Conservation (phyloP, 768 basidiomycete genomes). For the Glaciozyma martinii region DNA sequence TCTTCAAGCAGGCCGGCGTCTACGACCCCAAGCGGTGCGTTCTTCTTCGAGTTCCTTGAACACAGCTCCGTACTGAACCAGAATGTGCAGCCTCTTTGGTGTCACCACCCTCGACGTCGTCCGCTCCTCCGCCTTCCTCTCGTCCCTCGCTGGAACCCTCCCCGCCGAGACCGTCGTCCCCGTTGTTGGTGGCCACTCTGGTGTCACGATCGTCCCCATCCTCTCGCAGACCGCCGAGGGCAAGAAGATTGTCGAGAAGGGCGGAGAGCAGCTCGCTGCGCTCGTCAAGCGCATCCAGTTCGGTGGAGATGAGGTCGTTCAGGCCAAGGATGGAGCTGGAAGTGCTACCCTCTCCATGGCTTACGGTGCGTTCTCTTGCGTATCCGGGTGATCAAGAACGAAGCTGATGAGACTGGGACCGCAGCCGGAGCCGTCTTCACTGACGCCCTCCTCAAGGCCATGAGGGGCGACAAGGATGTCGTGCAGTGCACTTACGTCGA, state of each 20-base stretch:
- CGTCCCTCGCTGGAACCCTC: constrained; percentile 55
- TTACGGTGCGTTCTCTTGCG: constrained; percentile 40
- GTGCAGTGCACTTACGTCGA: constrained; percentile 48
- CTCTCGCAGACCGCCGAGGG: constrained; percentile 68
- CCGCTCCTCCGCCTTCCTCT: constrained; percentile 91
- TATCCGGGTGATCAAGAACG: neutral
- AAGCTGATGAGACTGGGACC: neutral
- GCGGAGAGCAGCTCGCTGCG: constrained; percentile 57
- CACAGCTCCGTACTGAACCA: constrained; percentile 25
- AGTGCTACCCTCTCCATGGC: constrained; percentile 82
- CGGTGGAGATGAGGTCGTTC: constrained; percentile 95
- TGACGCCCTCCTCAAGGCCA: constrained; percentile 52
- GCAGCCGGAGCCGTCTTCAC: constrained; percentile 64
- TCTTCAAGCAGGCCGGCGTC: constrained; percentile 83
- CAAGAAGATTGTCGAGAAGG: constrained; percentile 44
- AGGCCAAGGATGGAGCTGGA: constrained; percentile 89
- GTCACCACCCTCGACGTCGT: constrained; percentile 94
- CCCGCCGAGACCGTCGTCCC: constrained; percentile 64
- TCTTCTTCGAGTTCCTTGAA: neutral
- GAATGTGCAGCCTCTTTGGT: constrained; percentile 68
- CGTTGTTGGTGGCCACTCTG: constrained; percentile 79
- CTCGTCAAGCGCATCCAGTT: constrained; percentile 83
- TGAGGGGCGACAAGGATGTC: constrained; percentile 59
- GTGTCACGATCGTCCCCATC: constrained; percentile 85
- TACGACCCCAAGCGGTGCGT: constrained; percentile 82